These are phyloP conservation scores for Malus asiatica DNA, from an alignment of 306 rosid genomes.

Conservation along the genomic window DNA sequence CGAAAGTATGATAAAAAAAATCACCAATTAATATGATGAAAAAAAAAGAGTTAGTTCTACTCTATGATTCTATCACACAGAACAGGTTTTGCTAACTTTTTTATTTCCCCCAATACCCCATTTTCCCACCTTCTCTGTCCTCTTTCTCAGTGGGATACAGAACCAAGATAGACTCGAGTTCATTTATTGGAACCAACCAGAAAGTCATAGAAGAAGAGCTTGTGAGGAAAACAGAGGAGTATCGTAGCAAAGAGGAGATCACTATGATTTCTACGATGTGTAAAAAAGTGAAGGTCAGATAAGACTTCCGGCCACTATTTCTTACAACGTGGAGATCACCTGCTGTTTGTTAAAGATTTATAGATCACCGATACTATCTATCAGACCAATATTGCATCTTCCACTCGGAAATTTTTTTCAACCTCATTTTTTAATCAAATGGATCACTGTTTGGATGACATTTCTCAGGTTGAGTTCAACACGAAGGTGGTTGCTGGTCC, in stretches of 20 bases:
- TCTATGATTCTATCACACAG: background rate
- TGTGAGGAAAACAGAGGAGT: slow-evolving; percentile 33
- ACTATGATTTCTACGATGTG: slow-evolving; percentile 25
- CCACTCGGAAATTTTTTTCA: background rate
- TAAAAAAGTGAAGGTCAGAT: slow-evolving; percentile 37
- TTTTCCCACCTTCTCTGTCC: background rate
- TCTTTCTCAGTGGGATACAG: slow-evolving; percentile 58
- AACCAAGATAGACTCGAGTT: slow-evolving; percentile 34
- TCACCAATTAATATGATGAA: background rate
- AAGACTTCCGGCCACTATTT: background rate
- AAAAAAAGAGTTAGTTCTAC: background rate
- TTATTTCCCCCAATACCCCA: background rate
- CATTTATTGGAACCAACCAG: slow-evolving; percentile 33
- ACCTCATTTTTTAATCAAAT: background rate
- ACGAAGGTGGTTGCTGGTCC: slow-evolving; percentile 41
- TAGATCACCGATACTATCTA: background rate
- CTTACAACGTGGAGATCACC: background rate
- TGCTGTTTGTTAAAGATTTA: background rate
- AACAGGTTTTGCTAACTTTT: slow-evolving; percentile 8
- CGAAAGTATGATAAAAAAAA: background rate
- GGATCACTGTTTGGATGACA: background rate
- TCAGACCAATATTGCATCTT: background rate
- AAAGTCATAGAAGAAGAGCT: slow-evolving; percentile 31
- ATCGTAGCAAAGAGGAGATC: slow-evolving; percentile 19
- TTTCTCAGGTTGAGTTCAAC: slow-evolving; percentile 47